phyloP scores from a whole-genome alignment of 169 alveolate genomes.

The Perkinsus marinus region DNA sequence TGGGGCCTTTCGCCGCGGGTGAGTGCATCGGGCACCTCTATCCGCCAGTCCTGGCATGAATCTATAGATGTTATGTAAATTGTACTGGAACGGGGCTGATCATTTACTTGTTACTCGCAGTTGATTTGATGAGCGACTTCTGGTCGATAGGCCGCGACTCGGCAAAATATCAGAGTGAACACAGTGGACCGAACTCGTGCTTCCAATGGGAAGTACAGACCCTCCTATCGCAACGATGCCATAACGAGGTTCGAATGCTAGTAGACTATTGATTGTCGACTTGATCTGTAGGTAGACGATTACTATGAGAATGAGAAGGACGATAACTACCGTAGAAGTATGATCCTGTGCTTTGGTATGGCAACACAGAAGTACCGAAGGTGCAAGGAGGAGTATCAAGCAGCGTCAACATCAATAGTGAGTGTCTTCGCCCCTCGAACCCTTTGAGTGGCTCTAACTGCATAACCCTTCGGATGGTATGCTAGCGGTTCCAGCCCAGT shows the following conservation, averaged over 20 bases:
- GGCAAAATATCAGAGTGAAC: not conserved
- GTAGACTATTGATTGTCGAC: too few species aligned
- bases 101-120: not conserved
- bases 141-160: not conserved
- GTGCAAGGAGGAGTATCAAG: not conserved
- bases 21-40: slow-evolving; percentile 27
- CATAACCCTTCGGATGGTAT: too few species aligned
- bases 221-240: not conserved
- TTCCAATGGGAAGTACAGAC: not conserved
- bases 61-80: too few species aligned
- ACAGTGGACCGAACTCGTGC: not conserved
- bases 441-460: not conserved
- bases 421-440: not conserved
- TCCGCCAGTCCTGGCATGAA: too few species aligned
- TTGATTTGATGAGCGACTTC: not conserved
- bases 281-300: not conserved
- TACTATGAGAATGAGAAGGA: not conserved
- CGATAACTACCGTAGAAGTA: not conserved
- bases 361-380: not conserved
- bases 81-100: too few species aligned
- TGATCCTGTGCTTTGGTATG: not conserved
- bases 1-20: slow-evolving; percentile 63
- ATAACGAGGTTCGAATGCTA: not conserved
- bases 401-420: not conserved
- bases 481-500: too few species aligned